Conservation (phyloP, 164 flowering plant species). For the Paratinospora sagittata region DNA sequence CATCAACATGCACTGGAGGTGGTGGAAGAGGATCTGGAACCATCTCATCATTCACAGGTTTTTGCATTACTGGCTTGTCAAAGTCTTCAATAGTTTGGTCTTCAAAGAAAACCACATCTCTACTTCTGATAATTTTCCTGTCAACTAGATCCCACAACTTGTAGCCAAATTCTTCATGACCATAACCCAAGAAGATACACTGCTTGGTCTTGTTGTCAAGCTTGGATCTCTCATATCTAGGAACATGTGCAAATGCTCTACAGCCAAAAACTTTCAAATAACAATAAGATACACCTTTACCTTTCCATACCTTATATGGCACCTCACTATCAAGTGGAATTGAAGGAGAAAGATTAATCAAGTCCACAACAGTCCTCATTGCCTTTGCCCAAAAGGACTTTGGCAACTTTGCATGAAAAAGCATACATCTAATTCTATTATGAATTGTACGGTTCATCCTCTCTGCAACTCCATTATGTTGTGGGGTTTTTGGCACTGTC, state of each 20-base stretch:
- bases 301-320: not conserved
- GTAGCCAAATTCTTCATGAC: not conserved
- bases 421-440: not conserved
- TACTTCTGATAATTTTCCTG: not conserved
- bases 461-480: not conserved
- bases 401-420: not conserved
- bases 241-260: not conserved
- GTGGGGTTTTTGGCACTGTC: not conserved
- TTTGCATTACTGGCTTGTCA: not conserved
- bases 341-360: not conserved
- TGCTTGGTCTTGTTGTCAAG: not conserved
- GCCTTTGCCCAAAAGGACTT: not conserved
- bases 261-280: conserved; percentile 1
- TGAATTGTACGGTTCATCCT: not conserved
- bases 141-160: not conserved
- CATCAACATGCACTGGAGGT: too few species aligned
- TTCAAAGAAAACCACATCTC: conserved; percentile 1
- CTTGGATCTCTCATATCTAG: conserved; percentile 1
- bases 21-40: not conserved
- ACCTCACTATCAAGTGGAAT: not conserved
- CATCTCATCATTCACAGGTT: not conserved
- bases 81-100: not conserved
- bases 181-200: not conserved
- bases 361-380: not conserved
- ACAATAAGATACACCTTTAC: not conserved